phyloP scores from a whole-genome alignment of 192 early-diverging fungal genomes.

The Gryganskiella cystojenkinii region DNA sequence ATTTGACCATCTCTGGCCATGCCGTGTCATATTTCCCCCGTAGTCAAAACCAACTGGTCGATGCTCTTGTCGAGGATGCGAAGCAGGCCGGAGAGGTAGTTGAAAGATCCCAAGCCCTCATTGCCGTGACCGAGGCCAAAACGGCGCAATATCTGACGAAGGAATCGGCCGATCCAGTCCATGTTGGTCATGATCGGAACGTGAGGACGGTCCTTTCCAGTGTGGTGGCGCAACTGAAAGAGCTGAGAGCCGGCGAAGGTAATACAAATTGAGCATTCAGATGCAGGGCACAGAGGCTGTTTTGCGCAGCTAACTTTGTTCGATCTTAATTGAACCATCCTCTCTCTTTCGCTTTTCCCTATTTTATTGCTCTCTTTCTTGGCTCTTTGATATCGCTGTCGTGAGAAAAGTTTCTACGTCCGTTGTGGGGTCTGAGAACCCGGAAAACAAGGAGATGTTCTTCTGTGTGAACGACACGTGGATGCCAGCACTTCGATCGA shows the following conservation, averaged over 20 bases:
- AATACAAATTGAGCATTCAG: neutral
- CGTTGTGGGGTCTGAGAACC: too few species aligned
- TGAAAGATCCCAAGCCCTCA: too few species aligned
- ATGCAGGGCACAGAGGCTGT: too few species aligned
- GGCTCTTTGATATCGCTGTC: too few species aligned
- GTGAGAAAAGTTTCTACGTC: neutral
- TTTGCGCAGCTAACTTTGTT: too few species aligned
- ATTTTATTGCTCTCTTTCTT: neutral
- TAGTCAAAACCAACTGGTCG: slow-evolving; percentile 13
- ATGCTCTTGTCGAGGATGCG: neutral
- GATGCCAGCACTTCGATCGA: neutral
- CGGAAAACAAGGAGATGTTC: too few species aligned
- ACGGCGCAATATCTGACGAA: neutral
- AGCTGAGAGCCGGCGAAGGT: neutral
- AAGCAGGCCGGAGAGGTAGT: neutral
- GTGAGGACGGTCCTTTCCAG: neutral
- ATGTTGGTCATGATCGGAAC: slow-evolving; percentile 17
- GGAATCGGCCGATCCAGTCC: slow-evolving; percentile 15
- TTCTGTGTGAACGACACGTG: slow-evolving; percentile 38
- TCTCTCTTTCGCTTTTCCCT: neutral
- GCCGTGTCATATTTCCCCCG: slow-evolving; percentile 4
- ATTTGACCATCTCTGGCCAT: slow-evolving; percentile 24
- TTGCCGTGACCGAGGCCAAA: neutral
- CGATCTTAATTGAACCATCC: too few species aligned
- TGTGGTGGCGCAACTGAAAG: neutral